Evolutionary conservation across 352 stramenopile genomes (phyloP).

Genomic region (Pythium brachiatum): DNA sequence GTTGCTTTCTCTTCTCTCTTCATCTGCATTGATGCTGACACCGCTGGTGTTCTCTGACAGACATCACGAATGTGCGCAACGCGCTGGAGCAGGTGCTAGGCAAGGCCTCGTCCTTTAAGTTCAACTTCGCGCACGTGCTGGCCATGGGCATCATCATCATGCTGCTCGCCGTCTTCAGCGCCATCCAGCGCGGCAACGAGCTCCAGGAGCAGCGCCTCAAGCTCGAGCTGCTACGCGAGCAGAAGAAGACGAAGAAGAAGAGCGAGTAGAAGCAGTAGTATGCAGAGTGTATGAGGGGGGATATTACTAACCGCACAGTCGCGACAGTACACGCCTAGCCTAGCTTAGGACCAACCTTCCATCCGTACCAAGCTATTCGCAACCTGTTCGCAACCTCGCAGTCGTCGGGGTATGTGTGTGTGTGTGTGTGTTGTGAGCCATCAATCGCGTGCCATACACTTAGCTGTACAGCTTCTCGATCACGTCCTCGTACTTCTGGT

Average conservation of each 20-base stretch:
- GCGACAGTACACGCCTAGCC: not conserved
- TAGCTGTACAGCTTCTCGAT: conserved; percentile 90
- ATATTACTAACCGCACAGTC: not conserved
- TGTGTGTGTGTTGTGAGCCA: not conserved
- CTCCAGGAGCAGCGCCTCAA: conserved; percentile 70
- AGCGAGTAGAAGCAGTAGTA: not conserved
- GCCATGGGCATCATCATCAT: conserved; percentile 78
- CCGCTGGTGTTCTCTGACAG: conserved; percentile 24
- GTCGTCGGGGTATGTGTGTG: not conserved
- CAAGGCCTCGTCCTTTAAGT: conserved; percentile 78
- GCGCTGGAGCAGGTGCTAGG: conserved; percentile 69
- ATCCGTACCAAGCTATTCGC: not conserved
- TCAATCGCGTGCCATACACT: too few species aligned
- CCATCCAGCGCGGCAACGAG: conserved; percentile 67
- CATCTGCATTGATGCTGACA: conserved; percentile 7
- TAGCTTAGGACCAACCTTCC: not conserved
- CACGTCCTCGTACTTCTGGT: conserved; percentile 89
- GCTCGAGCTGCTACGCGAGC: conserved; percentile 41
- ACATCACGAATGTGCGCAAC: conserved; percentile 64
- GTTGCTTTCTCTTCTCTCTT: not conserved
- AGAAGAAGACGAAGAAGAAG: conserved; percentile 18
- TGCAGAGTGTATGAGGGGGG: not conserved
- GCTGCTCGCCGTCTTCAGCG: conserved; percentile 74
- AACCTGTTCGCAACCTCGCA: not conserved
- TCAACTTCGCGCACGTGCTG: conserved; percentile 77